Evolutionary conservation across 2,329 filamentous ascomycete species (phyloP).

Genomic region (Parascedosporium putredinis): DNA sequence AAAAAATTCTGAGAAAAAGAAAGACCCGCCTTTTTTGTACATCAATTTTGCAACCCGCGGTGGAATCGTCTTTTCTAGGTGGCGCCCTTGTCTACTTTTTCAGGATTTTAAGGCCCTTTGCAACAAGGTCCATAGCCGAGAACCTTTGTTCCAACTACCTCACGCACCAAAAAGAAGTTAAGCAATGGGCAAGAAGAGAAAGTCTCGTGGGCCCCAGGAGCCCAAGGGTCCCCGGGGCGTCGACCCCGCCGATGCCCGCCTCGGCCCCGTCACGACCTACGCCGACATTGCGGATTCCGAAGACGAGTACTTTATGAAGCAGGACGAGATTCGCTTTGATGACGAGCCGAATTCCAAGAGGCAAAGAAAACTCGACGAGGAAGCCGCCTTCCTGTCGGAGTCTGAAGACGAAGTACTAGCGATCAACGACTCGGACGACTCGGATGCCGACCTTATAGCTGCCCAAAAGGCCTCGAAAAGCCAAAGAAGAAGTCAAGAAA

Average conservation of each 20-base stretch:
- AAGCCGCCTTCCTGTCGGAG: conserved; percentile 40
- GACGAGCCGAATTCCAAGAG: conserved; percentile 73
- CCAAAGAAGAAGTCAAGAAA: conserved; percentile 17
- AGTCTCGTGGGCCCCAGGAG: conserved; percentile 44
- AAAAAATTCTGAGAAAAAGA: too few relatives aligned
- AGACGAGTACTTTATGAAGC: conserved; percentile 82
- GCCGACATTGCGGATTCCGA: conserved; percentile 88
- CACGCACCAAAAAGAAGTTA: too few relatives aligned
- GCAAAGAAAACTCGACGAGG: conserved; percentile 57
- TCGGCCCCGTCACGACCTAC: conserved; percentile 52
- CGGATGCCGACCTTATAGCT: conserved; percentile 22
- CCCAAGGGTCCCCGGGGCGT: conserved; percentile 43
- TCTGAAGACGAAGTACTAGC: conserved; percentile 21
- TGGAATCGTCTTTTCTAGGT: background rate
- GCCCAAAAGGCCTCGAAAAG: conserved; percentile 12
- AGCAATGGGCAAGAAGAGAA: conserved; percentile 61
- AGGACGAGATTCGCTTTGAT: conserved; percentile 78
- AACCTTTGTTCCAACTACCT: too few relatives aligned
- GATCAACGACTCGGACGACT: conserved; percentile 29
- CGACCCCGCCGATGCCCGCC: conserved; percentile 47
- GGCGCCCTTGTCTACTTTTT: background rate
- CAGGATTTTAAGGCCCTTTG: too few relatives aligned
- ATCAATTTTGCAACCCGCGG: too few relatives aligned
- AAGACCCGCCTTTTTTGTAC: background rate
- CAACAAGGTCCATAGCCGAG: too few relatives aligned